These are phyloP conservation scores for Paradendryphiella salina DNA, from an alignment of 2,329 filamentous ascomycete genomes.

Conservation along the genomic window DNA sequence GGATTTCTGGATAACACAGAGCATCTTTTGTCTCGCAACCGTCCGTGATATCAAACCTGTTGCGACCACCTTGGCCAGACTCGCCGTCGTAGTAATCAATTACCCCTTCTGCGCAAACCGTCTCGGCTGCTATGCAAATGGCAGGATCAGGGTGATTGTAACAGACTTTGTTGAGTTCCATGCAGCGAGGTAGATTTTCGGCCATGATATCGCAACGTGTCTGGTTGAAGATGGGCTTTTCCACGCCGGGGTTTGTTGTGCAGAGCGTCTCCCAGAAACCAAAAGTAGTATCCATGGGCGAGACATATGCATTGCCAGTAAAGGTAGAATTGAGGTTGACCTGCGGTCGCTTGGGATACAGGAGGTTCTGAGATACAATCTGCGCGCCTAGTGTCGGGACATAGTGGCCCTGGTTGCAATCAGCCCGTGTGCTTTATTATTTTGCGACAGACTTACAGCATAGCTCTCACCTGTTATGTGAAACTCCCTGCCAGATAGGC, in stretches of 20 bases:
- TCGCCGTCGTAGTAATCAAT: slow-evolving; percentile 50
- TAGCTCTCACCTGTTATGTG: slow-evolving; percentile 57
- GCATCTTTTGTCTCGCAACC: slow-evolving; percentile 45
- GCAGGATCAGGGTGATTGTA: slow-evolving; percentile 49
- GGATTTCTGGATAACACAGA: slow-evolving; percentile 46
- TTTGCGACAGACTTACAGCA: slow-evolving; percentile 42
- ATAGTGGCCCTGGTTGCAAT: slow-evolving; percentile 50
- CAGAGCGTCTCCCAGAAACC: slow-evolving; percentile 55
- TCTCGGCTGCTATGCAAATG: slow-evolving; percentile 46
- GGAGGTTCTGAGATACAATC: slow-evolving; percentile 51
- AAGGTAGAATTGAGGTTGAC: slow-evolving; percentile 52
- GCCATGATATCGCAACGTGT: slow-evolving; percentile 55
- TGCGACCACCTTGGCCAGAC: slow-evolving; percentile 46
- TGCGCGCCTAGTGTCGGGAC: slow-evolving; percentile 52
- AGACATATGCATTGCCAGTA: slow-evolving; percentile 54
- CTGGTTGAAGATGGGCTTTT: slow-evolving; percentile 50
- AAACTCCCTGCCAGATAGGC: slow-evolving; percentile 46
- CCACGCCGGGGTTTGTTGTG: slow-evolving; percentile 52
- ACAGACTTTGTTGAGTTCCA: slow-evolving; percentile 49
- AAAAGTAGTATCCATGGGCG: slow-evolving; percentile 47
- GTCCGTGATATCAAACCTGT: slow-evolving; percentile 52
- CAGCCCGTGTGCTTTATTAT: neutral
- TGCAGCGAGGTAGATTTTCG: slow-evolving; percentile 51
- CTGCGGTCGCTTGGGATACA: slow-evolving; percentile 48
- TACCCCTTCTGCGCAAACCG: slow-evolving; percentile 47